A percentile compares a stretch with the other conserved stretches of the same genome.
These are phyloP conservation scores for Mycena indigotica DNA, from an alignment of 768 basidiomycete genomes.

Conservation along the genomic window DNA sequence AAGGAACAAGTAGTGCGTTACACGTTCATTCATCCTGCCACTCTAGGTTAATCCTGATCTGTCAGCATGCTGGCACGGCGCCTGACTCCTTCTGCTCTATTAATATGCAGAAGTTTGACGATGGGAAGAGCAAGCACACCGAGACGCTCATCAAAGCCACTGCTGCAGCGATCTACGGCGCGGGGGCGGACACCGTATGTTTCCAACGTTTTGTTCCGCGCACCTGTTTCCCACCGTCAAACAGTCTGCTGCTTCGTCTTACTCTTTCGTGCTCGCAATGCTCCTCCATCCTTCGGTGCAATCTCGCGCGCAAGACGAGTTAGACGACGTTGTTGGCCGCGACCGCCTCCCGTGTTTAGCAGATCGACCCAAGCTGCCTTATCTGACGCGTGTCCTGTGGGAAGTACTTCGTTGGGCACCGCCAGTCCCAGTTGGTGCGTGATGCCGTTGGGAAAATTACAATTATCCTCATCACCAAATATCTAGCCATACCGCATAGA, in stretches of 20 bases:
- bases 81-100: constrained; percentile 1
- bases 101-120: not conserved
- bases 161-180: not conserved
- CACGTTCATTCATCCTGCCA: not conserved
- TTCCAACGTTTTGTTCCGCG: not conserved
- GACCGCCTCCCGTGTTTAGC: not conserved
- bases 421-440: not conserved
- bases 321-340: not conserved
- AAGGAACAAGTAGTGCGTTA: not conserved
- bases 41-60: not conserved
- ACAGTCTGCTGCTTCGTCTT: not conserved
- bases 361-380: not conserved
- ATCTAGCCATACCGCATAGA: not conserved
- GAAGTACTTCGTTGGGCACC: not conserved
- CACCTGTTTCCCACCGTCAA: not conserved
- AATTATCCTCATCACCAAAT: too few relatives aligned
- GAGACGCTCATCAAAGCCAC: not conserved
- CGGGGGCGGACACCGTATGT: not conserved
- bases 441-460: too few relatives aligned
- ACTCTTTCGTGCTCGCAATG: not conserved
- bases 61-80: not conserved
- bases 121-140: not conserved
- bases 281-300: not conserved
- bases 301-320: not conserved
- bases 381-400: not conserved